These are phyloP conservation scores for Ceratocystis colombiana DNA, from an alignment of 2,329 filamentous ascomycete genomes.

Conservation along the genomic window DNA sequence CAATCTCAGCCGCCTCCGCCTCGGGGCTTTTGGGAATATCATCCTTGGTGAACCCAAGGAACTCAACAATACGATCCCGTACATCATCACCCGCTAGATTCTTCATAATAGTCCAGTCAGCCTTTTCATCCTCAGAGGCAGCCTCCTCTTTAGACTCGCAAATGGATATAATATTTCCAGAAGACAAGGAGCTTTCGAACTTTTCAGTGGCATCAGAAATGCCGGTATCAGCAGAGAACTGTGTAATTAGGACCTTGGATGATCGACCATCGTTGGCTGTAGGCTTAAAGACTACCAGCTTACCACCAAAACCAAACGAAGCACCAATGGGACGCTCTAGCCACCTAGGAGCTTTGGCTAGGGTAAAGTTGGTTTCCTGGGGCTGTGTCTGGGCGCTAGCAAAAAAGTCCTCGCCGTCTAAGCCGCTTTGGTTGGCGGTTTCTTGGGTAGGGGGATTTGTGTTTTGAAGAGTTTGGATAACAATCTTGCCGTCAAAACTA, in stretches of 20 bases:
- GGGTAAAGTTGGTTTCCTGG: conserved; percentile 78
- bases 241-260: conserved; percentile 73
- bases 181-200: conserved; percentile 73
- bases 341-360: conserved; percentile 82
- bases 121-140: conserved; percentile 81
- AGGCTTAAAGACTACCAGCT: conserved; percentile 63
- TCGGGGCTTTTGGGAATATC: conserved; percentile 32
- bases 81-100: conserved; percentile 64
- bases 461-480: conserved; percentile 86
- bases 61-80: conserved; percentile 75
- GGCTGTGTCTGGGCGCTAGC: conserved; percentile 85
- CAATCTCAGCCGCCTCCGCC: conserved; percentile 26
- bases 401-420: conserved; percentile 95
- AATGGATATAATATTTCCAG: conserved; percentile 66
- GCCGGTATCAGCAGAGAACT: conserved; percentile 78
- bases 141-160: conserved; percentile 68
- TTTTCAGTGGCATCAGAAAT: conserved; percentile 75
- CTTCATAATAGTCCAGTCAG: conserved; percentile 91
- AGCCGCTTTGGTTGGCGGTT: conserved; percentile 52
- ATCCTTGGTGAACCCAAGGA: conserved; percentile 73
- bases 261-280: conserved; percentile 50
- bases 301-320: conserved; percentile 92
- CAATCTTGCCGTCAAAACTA: conserved; percentile 94
- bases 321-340: conserved; percentile 73
- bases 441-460: conserved; percentile 70